Conservation (phyloP, 1,284 basidiomycete genomes). For the Heterobasidion occidentale region DNA sequence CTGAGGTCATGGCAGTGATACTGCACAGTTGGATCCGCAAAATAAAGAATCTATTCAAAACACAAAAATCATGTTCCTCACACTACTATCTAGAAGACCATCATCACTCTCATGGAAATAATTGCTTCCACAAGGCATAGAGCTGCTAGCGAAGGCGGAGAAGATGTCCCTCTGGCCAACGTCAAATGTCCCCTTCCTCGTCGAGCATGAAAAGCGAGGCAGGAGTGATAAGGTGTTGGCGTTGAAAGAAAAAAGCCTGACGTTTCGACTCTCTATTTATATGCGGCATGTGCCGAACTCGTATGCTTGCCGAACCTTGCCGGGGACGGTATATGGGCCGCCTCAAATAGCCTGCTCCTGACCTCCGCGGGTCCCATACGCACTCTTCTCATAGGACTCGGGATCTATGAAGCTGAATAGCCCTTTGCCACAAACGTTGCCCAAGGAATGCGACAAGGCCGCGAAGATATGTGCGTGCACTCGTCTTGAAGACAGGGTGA, state of each 20-base stretch:
- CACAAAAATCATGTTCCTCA: constrained; percentile 31
- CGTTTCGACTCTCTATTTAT: neutral
- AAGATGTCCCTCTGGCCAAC: constrained; percentile 23
- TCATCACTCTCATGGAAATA: constrained; percentile 29
- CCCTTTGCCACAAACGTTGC: constrained; percentile 62
- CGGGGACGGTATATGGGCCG: neutral
- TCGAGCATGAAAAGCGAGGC: constrained; percentile 13
- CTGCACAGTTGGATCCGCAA: neutral
- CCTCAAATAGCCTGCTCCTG: constrained; percentile 3
- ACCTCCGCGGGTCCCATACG: neutral
- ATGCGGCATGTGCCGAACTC: neutral
- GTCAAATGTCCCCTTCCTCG: constrained; percentile 25
- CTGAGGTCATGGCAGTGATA: neutral
- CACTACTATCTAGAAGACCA: constrained; percentile 58
- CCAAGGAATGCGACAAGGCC: constrained; percentile 70
- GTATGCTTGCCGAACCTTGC: neutral
- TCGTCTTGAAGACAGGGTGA: neutral
- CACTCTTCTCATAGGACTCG: neutral
- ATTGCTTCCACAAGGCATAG: constrained; percentile 21
- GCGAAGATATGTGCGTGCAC: constrained; percentile 58
- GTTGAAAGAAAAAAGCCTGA: constrained; percentile 6
- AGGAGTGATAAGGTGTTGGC: constrained; percentile 32
- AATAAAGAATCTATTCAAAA: neutral
- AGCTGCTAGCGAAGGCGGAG: constrained; percentile 43
- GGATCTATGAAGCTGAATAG: constrained; percentile 54